phyloP scores from a whole-genome alignment of 1,139 yeast species.

The Geotrichum phurueaensis region DNA sequence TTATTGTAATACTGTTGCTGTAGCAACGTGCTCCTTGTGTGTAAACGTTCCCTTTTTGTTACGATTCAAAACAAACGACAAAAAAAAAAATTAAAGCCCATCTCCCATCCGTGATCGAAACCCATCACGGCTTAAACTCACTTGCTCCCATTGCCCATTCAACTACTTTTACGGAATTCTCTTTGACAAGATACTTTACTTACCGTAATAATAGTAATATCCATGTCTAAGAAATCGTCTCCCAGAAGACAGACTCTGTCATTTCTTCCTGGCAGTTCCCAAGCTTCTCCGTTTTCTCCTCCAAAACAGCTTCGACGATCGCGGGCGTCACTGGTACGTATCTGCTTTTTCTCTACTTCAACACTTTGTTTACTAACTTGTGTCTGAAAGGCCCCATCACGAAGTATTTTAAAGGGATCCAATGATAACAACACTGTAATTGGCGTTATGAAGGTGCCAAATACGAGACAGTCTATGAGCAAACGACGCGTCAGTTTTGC shows the following conservation, averaged over 20 bases:
- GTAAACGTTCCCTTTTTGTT: neutral
- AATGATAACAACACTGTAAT: constrained; percentile 27
- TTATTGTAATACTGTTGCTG: neutral
- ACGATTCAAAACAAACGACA: neutral
- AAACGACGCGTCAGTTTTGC: constrained; percentile 45
- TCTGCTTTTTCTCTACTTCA: neutral
- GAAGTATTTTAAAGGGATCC: constrained; percentile 23
- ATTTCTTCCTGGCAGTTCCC: neutral
- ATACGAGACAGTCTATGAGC: constrained; percentile 13
- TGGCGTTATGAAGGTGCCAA: constrained; percentile 24
- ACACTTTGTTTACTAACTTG: neutral
- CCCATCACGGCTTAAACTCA: neutral
- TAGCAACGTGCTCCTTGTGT: neutral
- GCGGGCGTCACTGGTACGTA: neutral
- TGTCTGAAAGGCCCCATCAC: constrained; percentile 20
- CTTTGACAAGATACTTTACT: neutral
- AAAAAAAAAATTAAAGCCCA: neutral
- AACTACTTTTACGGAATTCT: neutral
- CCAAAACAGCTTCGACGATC: neutral
- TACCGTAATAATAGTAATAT: neutral
- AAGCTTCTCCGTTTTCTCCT: neutral
- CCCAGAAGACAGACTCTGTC: constrained; percentile 4
- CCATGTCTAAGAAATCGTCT: neutral
- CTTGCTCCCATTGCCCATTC: neutral
- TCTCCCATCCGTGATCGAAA: neutral